Percentiles rank a stretch among this genome's conserved stretches.
Conservation (phyloP, 2,329 filamentous ascomycete genomes). For the Monilinia polystroma region DNA sequence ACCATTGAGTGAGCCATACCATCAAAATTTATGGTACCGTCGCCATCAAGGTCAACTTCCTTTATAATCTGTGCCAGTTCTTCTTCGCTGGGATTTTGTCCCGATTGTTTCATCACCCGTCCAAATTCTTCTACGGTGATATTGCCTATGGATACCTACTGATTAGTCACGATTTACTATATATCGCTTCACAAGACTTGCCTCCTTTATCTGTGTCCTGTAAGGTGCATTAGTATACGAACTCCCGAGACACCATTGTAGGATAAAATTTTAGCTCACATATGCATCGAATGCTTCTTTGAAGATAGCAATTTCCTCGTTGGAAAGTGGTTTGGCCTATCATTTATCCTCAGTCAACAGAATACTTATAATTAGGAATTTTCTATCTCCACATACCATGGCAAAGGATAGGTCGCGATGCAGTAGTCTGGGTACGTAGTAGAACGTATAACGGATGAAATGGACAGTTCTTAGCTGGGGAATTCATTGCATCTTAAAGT, state of each 20-base stretch:
- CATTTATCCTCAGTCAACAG: not conserved
- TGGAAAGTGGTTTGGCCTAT: constrained; percentile 20
- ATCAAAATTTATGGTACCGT: constrained; percentile 64
- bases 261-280: constrained; percentile 1
- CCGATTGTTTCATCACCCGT: constrained; percentile 23
- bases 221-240: not conserved
- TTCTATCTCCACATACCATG: not conserved
- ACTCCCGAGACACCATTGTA: not conserved
- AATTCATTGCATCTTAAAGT: not conserved
- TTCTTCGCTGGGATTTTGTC: constrained; percentile 16
- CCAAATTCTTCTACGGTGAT: constrained; percentile 25
- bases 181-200: not conserved
- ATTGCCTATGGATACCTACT: constrained; percentile 8
- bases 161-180: not conserved
- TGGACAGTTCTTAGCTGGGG: not conserved
- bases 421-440: not conserved
- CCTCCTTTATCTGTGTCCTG: constrained; percentile 26
- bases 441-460: not conserved
- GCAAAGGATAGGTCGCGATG: not conserved
- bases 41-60: constrained; percentile 64
- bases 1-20: constrained; percentile 42
- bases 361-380: not conserved
- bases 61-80: constrained; percentile 67
- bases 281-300: constrained; percentile 24
- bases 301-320: constrained; percentile 21